Conservation (phyloP, 129 eudicot species). For the Apium graveolens region DNA sequence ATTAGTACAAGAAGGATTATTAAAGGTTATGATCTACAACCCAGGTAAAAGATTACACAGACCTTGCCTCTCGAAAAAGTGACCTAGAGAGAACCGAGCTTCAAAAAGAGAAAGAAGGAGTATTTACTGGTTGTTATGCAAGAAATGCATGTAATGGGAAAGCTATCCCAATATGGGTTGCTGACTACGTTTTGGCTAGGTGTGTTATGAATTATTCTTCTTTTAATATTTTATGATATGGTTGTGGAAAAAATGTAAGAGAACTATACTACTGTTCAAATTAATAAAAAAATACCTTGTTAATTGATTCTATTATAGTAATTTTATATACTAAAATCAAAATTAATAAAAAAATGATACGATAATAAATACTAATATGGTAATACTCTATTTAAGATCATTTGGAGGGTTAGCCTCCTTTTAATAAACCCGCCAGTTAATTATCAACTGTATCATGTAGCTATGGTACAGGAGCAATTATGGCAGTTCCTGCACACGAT, state of each 20-base stretch:
- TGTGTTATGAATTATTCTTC: conserved; percentile 18
- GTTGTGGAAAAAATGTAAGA: not conserved
- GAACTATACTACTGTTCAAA: not conserved
- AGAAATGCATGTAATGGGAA: conserved; percentile 76
- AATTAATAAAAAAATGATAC: not conserved
- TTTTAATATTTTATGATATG: not conserved
- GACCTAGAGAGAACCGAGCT: conserved; percentile 97
- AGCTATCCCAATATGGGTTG: conserved; percentile 88
- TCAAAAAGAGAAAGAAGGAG: conserved; percentile 93
- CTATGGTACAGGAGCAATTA: conserved; percentile 98
- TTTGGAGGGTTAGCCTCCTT: not conserved
- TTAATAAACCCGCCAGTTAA: not conserved
- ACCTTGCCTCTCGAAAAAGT: conserved; percentile 77
- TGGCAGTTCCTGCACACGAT: conserved; percentile 99
- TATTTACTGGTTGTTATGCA: conserved; percentile 86
- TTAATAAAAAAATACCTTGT: not conserved
- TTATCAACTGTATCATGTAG: conserved; percentile 28
- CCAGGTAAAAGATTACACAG: conserved; percentile 88
- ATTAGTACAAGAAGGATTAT: not conserved
- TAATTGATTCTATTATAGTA: not conserved
- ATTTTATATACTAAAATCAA: not conserved
- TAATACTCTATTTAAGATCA: not conserved
- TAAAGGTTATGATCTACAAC: conserved; percentile 3
- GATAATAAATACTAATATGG: not conserved
- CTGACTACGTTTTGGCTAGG: conserved; percentile 98